Base-by-base conservation (phyloP, 306 rosid species). In the Ochetophila trinervis region DNA sequence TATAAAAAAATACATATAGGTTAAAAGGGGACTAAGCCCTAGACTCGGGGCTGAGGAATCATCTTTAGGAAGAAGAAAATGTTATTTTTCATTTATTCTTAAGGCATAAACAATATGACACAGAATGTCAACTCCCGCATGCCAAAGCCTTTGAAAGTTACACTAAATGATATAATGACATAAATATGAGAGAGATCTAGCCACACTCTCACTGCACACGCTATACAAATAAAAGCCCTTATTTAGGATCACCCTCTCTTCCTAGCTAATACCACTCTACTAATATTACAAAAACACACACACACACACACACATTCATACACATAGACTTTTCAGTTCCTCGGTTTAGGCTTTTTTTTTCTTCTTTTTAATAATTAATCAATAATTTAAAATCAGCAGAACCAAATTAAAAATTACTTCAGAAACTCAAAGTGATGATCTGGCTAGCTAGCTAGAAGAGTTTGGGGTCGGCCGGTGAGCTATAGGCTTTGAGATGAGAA, bases 71-170 rank as follows among this genome's bases (percentile, higher is more conserved):
- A 48, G 60, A 67, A 79, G 36, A 44, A 48, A 71, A 77, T 37
- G 48, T 61, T 50, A 60, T 57, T 24, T 68, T 68, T 48, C 66
- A 76, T 63, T 76, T 83, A 76, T 74, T 78, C 74, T 68, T 42
- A 69, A 78, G 57, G 57, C 73, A 80, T 53, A 74, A 82, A 80
- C 67, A 67, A 74, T n/a, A n/a, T 78, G 74, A 57, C 62, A 79
- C 73, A 79, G 77, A 82, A 80, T 84, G 84, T 84, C 84, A 74
- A 79, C 82, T 74, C 21, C 66, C 68, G 83, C 74, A 76, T 73
- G 84, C 86, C 74, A 82, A 82, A 82, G 84, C 83, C 73, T 68
- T 73, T 65, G 67, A 75, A 71, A 75, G 81, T 56, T 55, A 40
- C 62, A 67, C 54, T 63, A n/a, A n/a, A n/a, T n/a, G n/a, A n/a